phyloP scores from a whole-genome alignment of 1,139 yeast species.

The Yamadazyma spencermartinsiae region DNA sequence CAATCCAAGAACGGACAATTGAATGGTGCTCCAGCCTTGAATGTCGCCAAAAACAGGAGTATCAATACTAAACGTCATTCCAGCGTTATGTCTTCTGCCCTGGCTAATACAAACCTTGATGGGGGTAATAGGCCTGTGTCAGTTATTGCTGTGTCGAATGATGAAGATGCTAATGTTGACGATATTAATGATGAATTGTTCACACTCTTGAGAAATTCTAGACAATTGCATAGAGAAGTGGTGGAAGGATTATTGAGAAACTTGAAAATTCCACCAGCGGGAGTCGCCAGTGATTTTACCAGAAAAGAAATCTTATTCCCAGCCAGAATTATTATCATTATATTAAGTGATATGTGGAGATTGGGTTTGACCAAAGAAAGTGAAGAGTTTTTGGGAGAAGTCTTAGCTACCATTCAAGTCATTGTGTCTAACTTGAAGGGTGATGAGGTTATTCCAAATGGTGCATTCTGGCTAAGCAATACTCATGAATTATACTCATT shows the following conservation, averaged over 20 bases:
- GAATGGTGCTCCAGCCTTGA: constrained; percentile 14
- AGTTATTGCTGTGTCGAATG: constrained; percentile 56
- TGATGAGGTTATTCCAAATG: constrained; percentile 85
- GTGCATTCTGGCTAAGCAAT: constrained; percentile 97
- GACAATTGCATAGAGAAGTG: constrained; percentile 77
- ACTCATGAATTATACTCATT: constrained; percentile 95
- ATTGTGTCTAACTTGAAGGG: constrained; percentile 72
- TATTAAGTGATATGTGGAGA: constrained; percentile 98
- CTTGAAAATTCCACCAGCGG: constrained; percentile 83
- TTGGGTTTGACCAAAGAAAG: constrained; percentile 90
- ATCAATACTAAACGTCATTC: constrained; percentile 42
- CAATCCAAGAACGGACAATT: constrained; percentile 22
- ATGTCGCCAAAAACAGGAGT: constrained; percentile 31
- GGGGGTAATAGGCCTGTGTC: constrained; percentile 55
- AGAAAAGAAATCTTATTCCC: constrained; percentile 95
- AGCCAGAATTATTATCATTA: constrained; percentile 88
- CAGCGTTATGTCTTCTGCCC: constrained; percentile 18
- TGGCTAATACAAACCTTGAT: constrained; percentile 30
- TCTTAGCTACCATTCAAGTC: constrained; percentile 82
- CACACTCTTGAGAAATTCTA: constrained; percentile 74
- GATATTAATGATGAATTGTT: constrained; percentile 75
- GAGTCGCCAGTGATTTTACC: constrained; percentile 79
- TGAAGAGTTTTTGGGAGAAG: constrained; percentile 89
- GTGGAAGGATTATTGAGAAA: constrained; percentile 86
- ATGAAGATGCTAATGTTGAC: constrained; percentile 59